Evolutionary conservation across 306 rosid species (phyloP), one percentile per base, ranked within the genome.

Genomic region (Vachellia pachyceras): DNA sequence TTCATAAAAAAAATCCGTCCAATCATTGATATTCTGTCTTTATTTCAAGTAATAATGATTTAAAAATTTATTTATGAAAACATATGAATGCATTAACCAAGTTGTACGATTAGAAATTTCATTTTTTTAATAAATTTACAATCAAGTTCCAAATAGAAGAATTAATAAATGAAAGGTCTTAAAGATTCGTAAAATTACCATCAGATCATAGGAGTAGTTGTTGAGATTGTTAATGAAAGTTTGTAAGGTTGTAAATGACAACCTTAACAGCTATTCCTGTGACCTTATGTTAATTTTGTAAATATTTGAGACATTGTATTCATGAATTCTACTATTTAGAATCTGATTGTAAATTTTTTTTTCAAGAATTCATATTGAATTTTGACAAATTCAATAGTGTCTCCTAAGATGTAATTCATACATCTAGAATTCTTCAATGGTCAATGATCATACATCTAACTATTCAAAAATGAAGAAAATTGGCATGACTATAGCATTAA

Each of bases 21-120:
- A 72, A 72, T 46, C 76, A 72, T 72, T 72, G 58, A 45, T 23
- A 9, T 46, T 25, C 33, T 47, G 76, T 47, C 41, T 10, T 42
- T 36, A 5, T 60, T 60, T 60, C 33, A 23, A 25, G 15, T 23
- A 29, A 29, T 29, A 60, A 60, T 25, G 10, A 55, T 20, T 20
- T 20, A 3, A 12, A 20, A 52, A 10, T 52, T 55, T 4, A 49
- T 54, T 54, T 54, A 58, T 20, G 15, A 58, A 22, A 22, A 58
- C 3, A 57, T 9, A 22, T 57, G 0, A 5, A 22, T 20, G 20
- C 13, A 57, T 57, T 23, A 22, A 9, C 14, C 33, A 22, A 57
- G 33, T 7, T 22, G 29, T 7, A 57, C 6, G 22, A 20, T 57
- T 3, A 10, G 36, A 58, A 58, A 22, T 10, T 3, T 22, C 65